These are phyloP conservation scores for Aspergillus indologenus DNA, from an alignment of 495 filamentous ascomycete species.

Conservation along the genomic window DNA sequence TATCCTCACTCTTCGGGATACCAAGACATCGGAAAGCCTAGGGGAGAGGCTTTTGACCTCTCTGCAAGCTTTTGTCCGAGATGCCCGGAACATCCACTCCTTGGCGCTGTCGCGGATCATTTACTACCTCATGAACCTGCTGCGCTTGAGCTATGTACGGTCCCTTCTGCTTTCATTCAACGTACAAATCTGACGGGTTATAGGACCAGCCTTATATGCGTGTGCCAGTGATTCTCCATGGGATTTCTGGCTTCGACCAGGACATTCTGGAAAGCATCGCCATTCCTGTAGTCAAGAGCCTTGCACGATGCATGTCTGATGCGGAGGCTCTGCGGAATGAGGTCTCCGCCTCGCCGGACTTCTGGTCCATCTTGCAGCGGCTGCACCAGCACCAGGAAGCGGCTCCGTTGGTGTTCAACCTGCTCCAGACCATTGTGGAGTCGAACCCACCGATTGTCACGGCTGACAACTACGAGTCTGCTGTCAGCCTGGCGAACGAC, in stretches of 20 bases:
- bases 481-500: slow-evolving; percentile 77
- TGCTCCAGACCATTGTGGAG: slow-evolving; percentile 69
- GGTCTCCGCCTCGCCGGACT: slow-evolving; percentile 93
- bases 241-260: slow-evolving; percentile 80
- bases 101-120: slow-evolving; percentile 77
- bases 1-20: slow-evolving; percentile 73
- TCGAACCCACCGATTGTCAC: slow-evolving; percentile 72
- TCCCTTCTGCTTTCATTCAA: background rate
- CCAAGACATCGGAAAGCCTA: slow-evolving; percentile 63
- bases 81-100: slow-evolving; percentile 72
- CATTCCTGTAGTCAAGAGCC: slow-evolving; percentile 68
- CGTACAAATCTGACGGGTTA: slow-evolving; percentile 26
- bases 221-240: slow-evolving; percentile 88
- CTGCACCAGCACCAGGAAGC: slow-evolving; percentile 65
- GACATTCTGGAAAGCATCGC: slow-evolving; percentile 73
- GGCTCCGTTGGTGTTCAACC: slow-evolving; percentile 74
- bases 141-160: slow-evolving; percentile 83
- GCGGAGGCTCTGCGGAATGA: slow-evolving; percentile 78
- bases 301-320: slow-evolving; percentile 74
- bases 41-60: slow-evolving; percentile 77
- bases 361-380: slow-evolving; percentile 87
- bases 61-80: slow-evolving; percentile 75
- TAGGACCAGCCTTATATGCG: slow-evolving; percentile 90
- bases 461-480: slow-evolving; percentile 91
- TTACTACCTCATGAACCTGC: slow-evolving; percentile 79